These are phyloP conservation scores for Xylaria sp. DNA, from an alignment of 2,329 filamentous ascomycete genomes.

Conservation along the genomic window DNA sequence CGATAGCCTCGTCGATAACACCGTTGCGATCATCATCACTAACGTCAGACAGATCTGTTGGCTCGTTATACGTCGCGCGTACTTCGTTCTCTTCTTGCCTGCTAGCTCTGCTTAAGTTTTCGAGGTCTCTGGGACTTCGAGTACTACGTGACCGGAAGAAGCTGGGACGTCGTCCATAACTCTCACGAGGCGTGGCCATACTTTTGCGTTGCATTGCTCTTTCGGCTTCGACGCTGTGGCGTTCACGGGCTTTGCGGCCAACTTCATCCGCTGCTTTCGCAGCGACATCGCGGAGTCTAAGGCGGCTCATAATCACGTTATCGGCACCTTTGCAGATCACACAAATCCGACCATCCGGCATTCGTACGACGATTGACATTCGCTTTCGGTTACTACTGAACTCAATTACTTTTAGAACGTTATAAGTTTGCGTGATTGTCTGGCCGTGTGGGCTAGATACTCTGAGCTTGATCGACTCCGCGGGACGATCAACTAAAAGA, in stretches of 20 bases:
- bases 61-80: slow-evolving; percentile 3
- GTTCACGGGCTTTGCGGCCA: slow-evolving; percentile 71
- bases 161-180: slow-evolving; percentile 53
- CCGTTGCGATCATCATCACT: slow-evolving; percentile 32
- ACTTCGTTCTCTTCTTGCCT: slow-evolving; percentile 26
- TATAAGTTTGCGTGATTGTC: slow-evolving; percentile 70
- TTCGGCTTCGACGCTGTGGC: slow-evolving; percentile 62
- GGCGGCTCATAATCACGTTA: slow-evolving; percentile 79
- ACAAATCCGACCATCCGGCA: slow-evolving; percentile 82
- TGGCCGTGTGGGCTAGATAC: slow-evolving; percentile 53
- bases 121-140: slow-evolving; percentile 50
- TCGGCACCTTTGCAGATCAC: slow-evolving; percentile 93
- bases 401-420: slow-evolving; percentile 87
- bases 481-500: slow-evolving; percentile 77
- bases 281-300: slow-evolving; percentile 79
- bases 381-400: slow-evolving; percentile 90
- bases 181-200: slow-evolving; percentile 53
- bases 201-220: slow-evolving; percentile 44
- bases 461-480: slow-evolving; percentile 71
- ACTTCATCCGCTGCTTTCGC: slow-evolving; percentile 76
- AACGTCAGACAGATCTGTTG: neutral
- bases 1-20: slow-evolving; percentile 60
- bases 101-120: slow-evolving; percentile 31
- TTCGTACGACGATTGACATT: slow-evolving; percentile 88
- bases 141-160: slow-evolving; percentile 49